Evolutionary conservation across 257 asterid genomes (phyloP), one percentile per base, ranked within the genome.

Genomic region (Leonotis leonurus): DNA sequence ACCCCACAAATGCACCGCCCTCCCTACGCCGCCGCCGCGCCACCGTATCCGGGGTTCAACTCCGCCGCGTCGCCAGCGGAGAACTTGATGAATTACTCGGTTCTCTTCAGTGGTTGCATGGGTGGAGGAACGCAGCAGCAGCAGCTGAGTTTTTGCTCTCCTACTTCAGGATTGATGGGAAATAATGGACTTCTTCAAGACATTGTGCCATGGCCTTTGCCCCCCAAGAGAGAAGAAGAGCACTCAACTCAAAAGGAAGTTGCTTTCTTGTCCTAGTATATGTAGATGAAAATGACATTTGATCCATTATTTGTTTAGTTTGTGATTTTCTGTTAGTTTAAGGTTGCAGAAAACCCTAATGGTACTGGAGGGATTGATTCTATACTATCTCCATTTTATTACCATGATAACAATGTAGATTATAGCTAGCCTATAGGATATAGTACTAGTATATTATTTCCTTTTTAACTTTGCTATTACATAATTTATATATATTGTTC

Each of bases 121-220:
- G 77, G 18, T 16, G 65, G 18, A 10, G 55, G 13, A 30, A 43
- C 65, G 0, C 69, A 51, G 46, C 77, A 53, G 0, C 69, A 51
- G 46, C 77, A 53, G 45, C 63, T 40, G 67, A 65, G 70, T 14
- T 57, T 77, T 59, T 40, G 66, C 70, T 21, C 73, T 18, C 54
- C 21, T 5, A 4, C 76, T 4, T 52, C 79, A 48, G 62, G 49
- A 51, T 55, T 64, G 62, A 18, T 63, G 20, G 11, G 62, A 8
- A 76, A 77, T 59, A 60, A 81, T 46, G 89, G 85, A 2, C 87
- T 81, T 46, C 84, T 81, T 61, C 81, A 86, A 64, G 87, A 83
- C 52, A 63, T 86, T 16, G 75, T 81, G 64, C 85, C 88, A 7
- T 67, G 71, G 72, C 62, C 88, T 3, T 17, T 49, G 3, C 45